Evolutionary conservation across 768 basidiomycete species (phyloP), one percentile per base, ranked within the genome.

Genomic region (Tubosaeta sp.): DNA sequence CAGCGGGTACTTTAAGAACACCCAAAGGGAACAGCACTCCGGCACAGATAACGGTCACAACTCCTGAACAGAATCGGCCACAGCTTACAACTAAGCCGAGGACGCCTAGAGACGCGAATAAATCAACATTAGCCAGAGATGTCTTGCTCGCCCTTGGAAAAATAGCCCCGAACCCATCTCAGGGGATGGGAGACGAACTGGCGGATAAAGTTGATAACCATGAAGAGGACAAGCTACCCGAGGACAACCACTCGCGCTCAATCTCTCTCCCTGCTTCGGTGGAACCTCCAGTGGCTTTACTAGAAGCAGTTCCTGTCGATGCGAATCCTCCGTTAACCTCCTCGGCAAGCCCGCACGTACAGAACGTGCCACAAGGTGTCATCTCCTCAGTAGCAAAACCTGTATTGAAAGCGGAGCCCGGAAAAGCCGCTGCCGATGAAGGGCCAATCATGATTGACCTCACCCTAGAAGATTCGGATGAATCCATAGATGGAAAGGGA

Each of bases 101-200:
- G 38, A 65, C 68, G 1, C 71, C 70, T 14, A 64, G 62, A 30
- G 65, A 79, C 25, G 81, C 78, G 6, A 72, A 82, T 59, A 77
- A 71, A 55, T 75, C 66, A 41, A 72, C 71, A 38, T 71, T 86
- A 24, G 83, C 84, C 2, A 74, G 69, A 39, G 82, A 84, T 62
- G 69, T 86, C 40, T 55, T 86, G 19, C 73, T 72, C 39, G 79
- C 81, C 7, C 70, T 86, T 4, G 76, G 76, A 16, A 53, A 54
- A 40, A 53, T 57, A 21, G 24, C 35, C 5, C 54, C 57, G 6
- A 47, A 52, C 27, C 32, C 44, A 27, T 38, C 1, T 29, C 49
- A 49, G n/a, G 63, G 57, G 25, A 16, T n/a, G 13, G 47, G 30
- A 49, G 39, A 40, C 35, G 32, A 52, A 22, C 27, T 24, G 14